Percentiles rank a stretch among this genome's conserved stretches.
Conservation (phyloP, 805 yeast species). For the Candida sonorensis region DNA sequence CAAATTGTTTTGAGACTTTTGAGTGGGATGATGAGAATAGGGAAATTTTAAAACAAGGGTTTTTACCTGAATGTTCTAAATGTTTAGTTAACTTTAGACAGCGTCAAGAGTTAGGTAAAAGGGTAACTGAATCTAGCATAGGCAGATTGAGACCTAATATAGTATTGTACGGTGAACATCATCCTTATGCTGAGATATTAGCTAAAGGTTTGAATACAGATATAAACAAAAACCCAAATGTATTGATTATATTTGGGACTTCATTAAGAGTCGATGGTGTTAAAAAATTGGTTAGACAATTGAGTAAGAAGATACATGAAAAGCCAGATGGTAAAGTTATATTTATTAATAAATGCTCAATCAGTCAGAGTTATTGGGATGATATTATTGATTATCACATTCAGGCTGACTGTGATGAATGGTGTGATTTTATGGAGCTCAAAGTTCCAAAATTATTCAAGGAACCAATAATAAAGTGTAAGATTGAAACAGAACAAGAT, state of each 20-base stretch:
- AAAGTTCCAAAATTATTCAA: slow-evolving; percentile 58
- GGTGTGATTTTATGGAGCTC: slow-evolving; percentile 50
- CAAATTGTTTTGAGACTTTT: slow-evolving; percentile 51
- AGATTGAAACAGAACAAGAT: too few species aligned
- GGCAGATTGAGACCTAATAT: slow-evolving; percentile 86
- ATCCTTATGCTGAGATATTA: slow-evolving; percentile 77
- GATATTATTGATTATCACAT: slow-evolving; percentile 73
- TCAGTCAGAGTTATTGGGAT: slow-evolving; percentile 61
- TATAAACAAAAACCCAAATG: slow-evolving; percentile 60
- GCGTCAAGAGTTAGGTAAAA: slow-evolving; percentile 61
- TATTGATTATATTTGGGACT: slow-evolving; percentile 86
- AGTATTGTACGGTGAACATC: slow-evolving; percentile 90
- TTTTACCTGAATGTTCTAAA: slow-evolving; percentile 67
- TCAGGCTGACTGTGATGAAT: slow-evolving; percentile 72
- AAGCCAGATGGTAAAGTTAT: slow-evolving; percentile 70
- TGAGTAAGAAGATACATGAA: slow-evolving; percentile 68
- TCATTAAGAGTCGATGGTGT: slow-evolving; percentile 90
- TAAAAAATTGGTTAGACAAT: slow-evolving; percentile 60
- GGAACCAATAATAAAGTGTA: slow-evolving; percentile 14
- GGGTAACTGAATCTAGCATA: slow-evolving; percentile 60
- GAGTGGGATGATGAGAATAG: slow-evolving; percentile 56
- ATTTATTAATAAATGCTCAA: slow-evolving; percentile 63
- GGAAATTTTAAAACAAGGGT: slow-evolving; percentile 47
- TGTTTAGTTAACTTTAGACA: slow-evolving; percentile 54
- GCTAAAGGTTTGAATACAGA: slow-evolving; percentile 66